These are phyloP conservation scores for Phytopythium cucurbitacearum DNA, from an alignment of 352 stramenopile species.

Conservation along the genomic window DNA sequence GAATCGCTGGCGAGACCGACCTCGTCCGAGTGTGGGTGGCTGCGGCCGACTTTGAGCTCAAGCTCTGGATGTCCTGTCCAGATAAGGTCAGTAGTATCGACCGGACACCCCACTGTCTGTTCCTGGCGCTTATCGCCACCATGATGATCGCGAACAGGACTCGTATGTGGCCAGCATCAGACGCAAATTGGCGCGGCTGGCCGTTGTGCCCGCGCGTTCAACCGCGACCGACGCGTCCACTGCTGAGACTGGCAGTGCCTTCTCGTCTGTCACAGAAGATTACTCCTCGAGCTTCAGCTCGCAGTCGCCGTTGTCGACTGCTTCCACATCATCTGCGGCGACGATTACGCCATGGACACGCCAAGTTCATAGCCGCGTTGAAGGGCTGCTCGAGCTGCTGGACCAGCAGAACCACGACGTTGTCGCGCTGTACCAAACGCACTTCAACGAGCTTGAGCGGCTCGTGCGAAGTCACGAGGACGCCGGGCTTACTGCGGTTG, in stretches of 20 bases:
- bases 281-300: too few species aligned
- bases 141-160: too few species aligned
- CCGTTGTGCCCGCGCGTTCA: too few species aligned
- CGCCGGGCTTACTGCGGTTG: background rate
- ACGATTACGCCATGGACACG: background rate
- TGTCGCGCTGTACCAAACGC: constrained; percentile 5
- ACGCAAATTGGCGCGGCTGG: too few species aligned
- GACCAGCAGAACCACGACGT: constrained; percentile 8
- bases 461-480: background rate
- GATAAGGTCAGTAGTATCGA: constrained; percentile 1
- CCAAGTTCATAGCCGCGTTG: constrained; percentile 1
- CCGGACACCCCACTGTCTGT: background rate
- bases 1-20: background rate
- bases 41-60: constrained; percentile 5
- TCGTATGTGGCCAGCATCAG: too few species aligned
- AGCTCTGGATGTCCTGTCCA: background rate
- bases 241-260: too few species aligned
- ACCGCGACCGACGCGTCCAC: too few species aligned
- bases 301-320: too few species aligned
- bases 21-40: constrained; percentile 4
- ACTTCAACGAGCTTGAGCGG: constrained; percentile 39
- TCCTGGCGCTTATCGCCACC: too few species aligned
- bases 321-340: background rate
- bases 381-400: constrained; percentile 3
- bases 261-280: too few species aligned